Evolutionary conservation across 371 early-diverging fungal genomes (phyloP), one percentile per base, ranked within the genome.

Genomic region (Batkoa obscura): DNA sequence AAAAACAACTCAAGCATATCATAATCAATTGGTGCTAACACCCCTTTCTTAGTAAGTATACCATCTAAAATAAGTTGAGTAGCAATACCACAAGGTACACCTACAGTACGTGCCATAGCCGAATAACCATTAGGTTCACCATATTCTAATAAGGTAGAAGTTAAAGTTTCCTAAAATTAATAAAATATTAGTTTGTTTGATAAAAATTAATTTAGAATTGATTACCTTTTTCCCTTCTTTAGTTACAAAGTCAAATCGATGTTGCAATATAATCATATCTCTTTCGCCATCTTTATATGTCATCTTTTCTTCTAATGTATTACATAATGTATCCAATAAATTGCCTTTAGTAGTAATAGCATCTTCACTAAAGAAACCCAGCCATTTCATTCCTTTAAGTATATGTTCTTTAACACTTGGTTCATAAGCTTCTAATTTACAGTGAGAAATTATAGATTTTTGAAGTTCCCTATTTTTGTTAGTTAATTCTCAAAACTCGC

Each of bases 71-170:
- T 72, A 62, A 94, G 70, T 67, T 94, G 87, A 6, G 83, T 78
- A 33, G 91, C 94, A 67, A 98, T 91, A 65, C 90, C 98, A 59
- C 92, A 92, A 42, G 98, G 98, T 42, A 89, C 78, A 59, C 96
- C 96, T 34, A 98, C 98, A n/a, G 95, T 89, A 62, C 78, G 88
- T 43, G 98, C 95, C 98, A 98, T 98, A 43, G 96, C 94, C 46
- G 85, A 76, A 30, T 63, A 57, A n/a, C 87, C 89, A 57, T 74
- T 71, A 10, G 90, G 88, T 50, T 84, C 81, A 58, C 96, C 98
- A 64, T 88, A 97, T 58, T 86, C 87, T 56, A 94, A 69, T 56
- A 94, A 66, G 23, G 96, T 93, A 1, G 92, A 88, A 0, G 90
- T 90, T 62, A 85, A 84, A 13, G 81, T 83, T 75, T 91, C 83